Conservation (phyloP, 2,329 filamentous ascomycete species). For the Decorospora gaudefroyi region DNA sequence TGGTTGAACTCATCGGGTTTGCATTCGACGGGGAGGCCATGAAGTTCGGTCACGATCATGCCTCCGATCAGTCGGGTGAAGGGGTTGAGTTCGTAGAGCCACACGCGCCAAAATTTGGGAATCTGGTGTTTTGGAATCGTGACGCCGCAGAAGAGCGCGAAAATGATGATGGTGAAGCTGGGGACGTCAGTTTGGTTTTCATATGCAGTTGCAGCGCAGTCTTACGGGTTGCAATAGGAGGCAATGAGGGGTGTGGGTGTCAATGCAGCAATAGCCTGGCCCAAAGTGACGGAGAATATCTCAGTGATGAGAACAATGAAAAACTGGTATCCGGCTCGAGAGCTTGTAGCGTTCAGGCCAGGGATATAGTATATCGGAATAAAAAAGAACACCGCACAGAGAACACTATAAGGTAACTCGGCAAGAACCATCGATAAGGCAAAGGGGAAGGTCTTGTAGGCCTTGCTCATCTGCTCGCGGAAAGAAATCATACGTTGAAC, state of each 20-base stretch:
- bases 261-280: slow-evolving; percentile 71
- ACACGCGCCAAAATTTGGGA: slow-evolving; percentile 75
- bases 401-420: slow-evolving; percentile 80
- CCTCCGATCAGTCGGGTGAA: slow-evolving; percentile 81
- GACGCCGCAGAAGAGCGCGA: slow-evolving; percentile 85
- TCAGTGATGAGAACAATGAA: slow-evolving; percentile 83
- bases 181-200: too few relatives aligned
- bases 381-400: slow-evolving; percentile 82
- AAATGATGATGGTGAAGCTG: slow-evolving; percentile 62
- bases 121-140: slow-evolving; percentile 79
- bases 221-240: slow-evolving; percentile 79
- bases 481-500: slow-evolving; percentile 80
- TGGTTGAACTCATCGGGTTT: slow-evolving; percentile 63
- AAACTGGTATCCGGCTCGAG: slow-evolving; percentile 82
- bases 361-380: slow-evolving; percentile 84
- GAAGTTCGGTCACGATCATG: slow-evolving; percentile 77
- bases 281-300: slow-evolving; percentile 80
- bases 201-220: too few relatives aligned
- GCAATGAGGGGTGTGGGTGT: slow-evolving; percentile 80
- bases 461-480: slow-evolving; percentile 82
- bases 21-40: slow-evolving; percentile 67
- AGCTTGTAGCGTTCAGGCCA: slow-evolving; percentile 66
- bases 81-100: slow-evolving; percentile 82
- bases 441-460: slow-evolving; percentile 82
- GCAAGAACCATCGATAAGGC: slow-evolving; percentile 76